phyloP scores from a whole-genome alignment of 345 rosid species.

The Eucalyptus microcorys region DNA sequence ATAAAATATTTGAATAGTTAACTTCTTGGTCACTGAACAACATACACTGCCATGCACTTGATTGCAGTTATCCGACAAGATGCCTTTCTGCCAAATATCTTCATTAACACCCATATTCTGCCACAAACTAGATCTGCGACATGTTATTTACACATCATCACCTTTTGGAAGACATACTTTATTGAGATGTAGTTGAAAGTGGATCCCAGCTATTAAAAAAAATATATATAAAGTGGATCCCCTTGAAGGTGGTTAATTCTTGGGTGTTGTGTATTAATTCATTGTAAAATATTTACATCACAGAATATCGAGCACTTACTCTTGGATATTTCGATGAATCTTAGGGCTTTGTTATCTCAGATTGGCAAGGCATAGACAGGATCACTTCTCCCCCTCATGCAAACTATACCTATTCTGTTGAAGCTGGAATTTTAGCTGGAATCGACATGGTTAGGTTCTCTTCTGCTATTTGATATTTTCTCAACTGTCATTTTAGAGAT shows the following conservation, averaged over 20 bases:
- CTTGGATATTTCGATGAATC: neutral
- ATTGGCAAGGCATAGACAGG: slow-evolving; percentile 91
- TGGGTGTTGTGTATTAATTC: neutral
- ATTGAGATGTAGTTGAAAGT: neutral
- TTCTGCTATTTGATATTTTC: neutral
- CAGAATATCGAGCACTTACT: neutral
- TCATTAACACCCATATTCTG: neutral
- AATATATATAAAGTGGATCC: neutral
- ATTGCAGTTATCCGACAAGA: neutral
- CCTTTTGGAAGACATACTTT: neutral
- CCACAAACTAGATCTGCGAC: neutral
- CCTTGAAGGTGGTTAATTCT: neutral
- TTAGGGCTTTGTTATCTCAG: slow-evolving; percentile 91
- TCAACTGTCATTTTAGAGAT: neutral
- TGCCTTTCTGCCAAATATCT: neutral
- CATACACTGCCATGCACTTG: neutral
- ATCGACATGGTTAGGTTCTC: slow-evolving; percentile 68
- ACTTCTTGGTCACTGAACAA: neutral
- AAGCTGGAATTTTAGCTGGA: slow-evolving; percentile 73
- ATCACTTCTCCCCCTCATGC: slow-evolving; percentile 68
- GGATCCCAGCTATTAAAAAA: neutral
- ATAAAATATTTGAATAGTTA: neutral
- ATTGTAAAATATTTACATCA: neutral
- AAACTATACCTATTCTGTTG: slow-evolving; percentile 73
- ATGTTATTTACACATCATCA: neutral